These are phyloP conservation scores for Penicillium sp. DNA, from an alignment of 2,329 filamentous ascomycete genomes.

Conservation along the genomic window DNA sequence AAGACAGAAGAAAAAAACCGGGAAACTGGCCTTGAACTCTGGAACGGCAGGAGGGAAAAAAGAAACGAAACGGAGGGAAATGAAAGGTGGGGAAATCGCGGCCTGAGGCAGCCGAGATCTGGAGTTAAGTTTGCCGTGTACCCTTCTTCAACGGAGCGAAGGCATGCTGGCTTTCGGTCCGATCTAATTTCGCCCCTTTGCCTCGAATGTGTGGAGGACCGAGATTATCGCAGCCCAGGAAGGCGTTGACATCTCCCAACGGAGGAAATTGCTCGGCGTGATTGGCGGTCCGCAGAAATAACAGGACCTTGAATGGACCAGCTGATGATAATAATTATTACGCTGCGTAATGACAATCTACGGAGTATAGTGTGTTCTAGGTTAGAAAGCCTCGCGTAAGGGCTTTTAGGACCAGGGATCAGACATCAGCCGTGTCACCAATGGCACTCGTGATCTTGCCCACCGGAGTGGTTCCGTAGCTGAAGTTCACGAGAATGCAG, in stretches of 20 bases:
- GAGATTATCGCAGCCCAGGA: not conserved
- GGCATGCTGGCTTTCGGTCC: not conserved
- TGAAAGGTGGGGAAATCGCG: constrained; percentile 1
- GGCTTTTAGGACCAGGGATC: not conserved
- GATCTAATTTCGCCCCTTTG: not conserved
- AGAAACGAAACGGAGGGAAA: not conserved
- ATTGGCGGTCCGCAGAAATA: not conserved
- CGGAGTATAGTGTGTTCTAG: not conserved
- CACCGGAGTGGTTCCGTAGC: not conserved
- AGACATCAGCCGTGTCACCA: not conserved
- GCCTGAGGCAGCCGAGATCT: not conserved
- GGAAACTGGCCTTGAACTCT: not conserved
- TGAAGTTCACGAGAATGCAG: not conserved
- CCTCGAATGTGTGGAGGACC: not conserved
- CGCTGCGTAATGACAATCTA: not conserved
- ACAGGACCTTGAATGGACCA: not conserved
- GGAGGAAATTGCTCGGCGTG: not conserved
- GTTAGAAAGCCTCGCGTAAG: not conserved
- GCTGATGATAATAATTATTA: not conserved
- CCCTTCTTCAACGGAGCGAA: not conserved
- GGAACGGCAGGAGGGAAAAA: not conserved
- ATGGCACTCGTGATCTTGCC: not conserved
- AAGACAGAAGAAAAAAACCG: too few relatives aligned
- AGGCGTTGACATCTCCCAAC: not conserved
- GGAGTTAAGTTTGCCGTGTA: not conserved